Evolutionary conservation across 2,329 filamentous ascomycete species (phyloP), one percentile per base, ranked within the genome.

Genomic region (Stylonectria norvegica): DNA sequence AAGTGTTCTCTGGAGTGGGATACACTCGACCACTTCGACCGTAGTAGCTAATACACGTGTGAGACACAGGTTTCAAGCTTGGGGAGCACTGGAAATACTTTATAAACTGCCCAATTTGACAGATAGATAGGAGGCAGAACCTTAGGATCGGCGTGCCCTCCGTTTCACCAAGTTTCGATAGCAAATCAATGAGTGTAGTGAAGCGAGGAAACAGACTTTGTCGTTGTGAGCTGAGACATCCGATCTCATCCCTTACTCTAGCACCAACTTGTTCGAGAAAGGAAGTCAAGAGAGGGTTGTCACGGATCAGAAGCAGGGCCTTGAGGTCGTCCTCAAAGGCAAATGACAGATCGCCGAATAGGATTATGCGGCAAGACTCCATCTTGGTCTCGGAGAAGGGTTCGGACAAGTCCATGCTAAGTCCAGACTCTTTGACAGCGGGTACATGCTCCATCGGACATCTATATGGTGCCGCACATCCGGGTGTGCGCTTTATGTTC

Each of bases 111-210:
- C 48, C 50, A 25, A 56, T 19, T 15, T 60, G 56, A 9, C 48
- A 54, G 14, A 54, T 18, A 4, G 37, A 47, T 20, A 52, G 30
- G 16, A 58, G 51, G 23, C 48, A 57, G 11, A 56, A 53, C n/a
- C 36, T 43, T 20, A 58, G 36, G 9, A 48, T 40, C 8, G 43
- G 45, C 7, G 40, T 43, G 16, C 48, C 52, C 11, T 47, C 38
- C 4, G 47, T 50, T 11, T 55, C 48, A 6, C 43, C 46, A 4
- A 47, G 37, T 19, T 44, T 55, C 5, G 54, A 47, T 3, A 51
- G 42, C 4, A 59, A 36, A 12, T 59, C 57, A 15, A 57, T 50
- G 5, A 59, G 52, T 1, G 56, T 57, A 2, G 56, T 57, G 31
- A 59, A 59, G 3, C 45, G 49, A 31, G 57, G 56, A 30, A 59